A percentile compares a stretch with the other conserved stretches of the same genome.
Evolutionary conservation across 306 rosid genomes (phyloP).

Genomic region (Hippophae tibetana): DNA sequence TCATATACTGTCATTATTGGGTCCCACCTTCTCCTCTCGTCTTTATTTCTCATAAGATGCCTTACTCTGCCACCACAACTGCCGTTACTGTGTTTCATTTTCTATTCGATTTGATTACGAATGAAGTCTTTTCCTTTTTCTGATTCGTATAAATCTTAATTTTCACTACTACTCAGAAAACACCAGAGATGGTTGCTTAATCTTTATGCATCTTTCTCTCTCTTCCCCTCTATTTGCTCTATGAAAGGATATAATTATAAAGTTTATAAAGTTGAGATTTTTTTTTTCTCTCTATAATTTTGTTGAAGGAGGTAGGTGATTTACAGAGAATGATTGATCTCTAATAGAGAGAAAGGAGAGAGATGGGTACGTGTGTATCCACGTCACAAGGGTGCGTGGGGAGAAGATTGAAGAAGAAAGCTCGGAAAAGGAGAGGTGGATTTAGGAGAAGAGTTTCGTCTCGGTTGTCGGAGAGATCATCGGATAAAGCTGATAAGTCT

Average conservation of each 20-base stretch:
- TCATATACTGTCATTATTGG: slow-evolving; percentile 3
- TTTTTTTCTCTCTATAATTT: slow-evolving; percentile 13
- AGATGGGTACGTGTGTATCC: slow-evolving; percentile 87
- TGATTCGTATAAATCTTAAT: neutral
- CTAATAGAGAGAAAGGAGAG: slow-evolving; percentile 16
- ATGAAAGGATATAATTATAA: neutral
- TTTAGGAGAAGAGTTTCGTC: slow-evolving; percentile 41
- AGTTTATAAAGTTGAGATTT: neutral
- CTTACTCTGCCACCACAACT: slow-evolving; percentile 14
- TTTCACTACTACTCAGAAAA: neutral
- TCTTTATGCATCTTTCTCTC: neutral
- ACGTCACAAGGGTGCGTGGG: slow-evolving; percentile 58
- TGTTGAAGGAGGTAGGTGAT: slow-evolving; percentile 11
- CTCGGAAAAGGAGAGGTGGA: slow-evolving; percentile 32
- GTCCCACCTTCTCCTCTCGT: slow-evolving; percentile 2
- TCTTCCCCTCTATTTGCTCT: slow-evolving; percentile 2
- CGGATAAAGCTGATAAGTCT: slow-evolving; percentile 31
- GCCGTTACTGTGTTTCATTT: slow-evolving; percentile 13
- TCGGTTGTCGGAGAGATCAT: slow-evolving; percentile 44
- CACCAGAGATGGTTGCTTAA: slow-evolving; percentile 22
- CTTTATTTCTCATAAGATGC: neutral
- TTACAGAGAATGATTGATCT: slow-evolving; percentile 17
- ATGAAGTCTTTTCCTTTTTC: neutral
- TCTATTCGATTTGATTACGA: neutral
- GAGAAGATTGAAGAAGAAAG: slow-evolving; percentile 38